Base-by-base conservation (phyloP, 1,284 basidiomycete genomes). In the Ceratobasidium sp. region DNA sequence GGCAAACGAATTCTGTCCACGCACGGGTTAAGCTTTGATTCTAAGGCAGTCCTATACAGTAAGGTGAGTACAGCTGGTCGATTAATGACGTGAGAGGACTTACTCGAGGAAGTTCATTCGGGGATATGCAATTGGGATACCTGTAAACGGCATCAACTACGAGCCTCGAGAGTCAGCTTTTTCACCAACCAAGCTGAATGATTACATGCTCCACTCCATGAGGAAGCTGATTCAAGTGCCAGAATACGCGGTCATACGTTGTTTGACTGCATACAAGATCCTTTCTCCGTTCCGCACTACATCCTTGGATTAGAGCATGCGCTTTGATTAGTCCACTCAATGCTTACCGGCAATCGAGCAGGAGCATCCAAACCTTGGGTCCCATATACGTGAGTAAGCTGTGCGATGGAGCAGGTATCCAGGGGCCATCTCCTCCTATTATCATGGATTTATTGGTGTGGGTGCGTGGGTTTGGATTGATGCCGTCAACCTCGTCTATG, bases 81-180 rank as follows among this genome's bases (percentile, higher is more conserved):
- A 69, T 39, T 12, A 12, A 50, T 12, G 26, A 21, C 14, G 14
- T 28, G 2, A 21, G 16, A 45, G 16, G 28, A 80, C 80, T 71
- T 81, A 82, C 75, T 84, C 84, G 74, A 97, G 82, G 79, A 96
- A 95, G 1, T 93, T 92, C 92, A 97, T 93, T 59, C 96, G 89
- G 23, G 96, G 95, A 80, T 97, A 97, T 9, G 93, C 93, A 75
- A 92, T 91, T 0, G 92, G 92, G 64, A 93, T 88, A 10, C 90
- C 87, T 88, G 59, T 30, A 30, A 53, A 43, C 52, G 72, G 14
- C 23, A 60, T 58, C 18, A 62, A 23, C 45, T 36, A 2, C 65
- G 26, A 9, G 28, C 8, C 45, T 28, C 26, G 43, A 43, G 32
- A n/a, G 18, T 14, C 10, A 39, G 5, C 39, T 57, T 28, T 4